phyloP scores from a whole-genome alignment of 108 stramenopile species.

The Craspedostauros australis region DNA sequence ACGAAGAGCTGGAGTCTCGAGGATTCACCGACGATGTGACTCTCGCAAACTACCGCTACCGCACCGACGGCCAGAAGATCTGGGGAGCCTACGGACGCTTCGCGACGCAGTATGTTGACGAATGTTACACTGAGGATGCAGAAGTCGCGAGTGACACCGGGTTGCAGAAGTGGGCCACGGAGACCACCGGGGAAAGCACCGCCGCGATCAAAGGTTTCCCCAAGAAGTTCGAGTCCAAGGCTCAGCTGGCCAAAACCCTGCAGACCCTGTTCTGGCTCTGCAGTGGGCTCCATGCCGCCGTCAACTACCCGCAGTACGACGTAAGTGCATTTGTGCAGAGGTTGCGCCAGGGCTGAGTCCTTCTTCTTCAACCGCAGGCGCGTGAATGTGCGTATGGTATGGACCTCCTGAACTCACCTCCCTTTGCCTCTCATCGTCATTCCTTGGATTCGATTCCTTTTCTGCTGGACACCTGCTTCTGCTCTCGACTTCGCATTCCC shows the following conservation, averaged over 20 bases:
- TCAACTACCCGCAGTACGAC: slow-evolving; percentile 15
- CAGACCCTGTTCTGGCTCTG: slow-evolving; percentile 18
- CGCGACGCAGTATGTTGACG: slow-evolving; percentile 16
- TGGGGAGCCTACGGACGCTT: slow-evolving; percentile 8
- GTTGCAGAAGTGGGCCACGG: slow-evolving; percentile 16
- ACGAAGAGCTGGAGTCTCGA: slow-evolving; percentile 11
- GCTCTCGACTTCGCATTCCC: too few species aligned
- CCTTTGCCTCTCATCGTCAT: too few species aligned
- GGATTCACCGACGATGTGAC: slow-evolving; percentile 12
- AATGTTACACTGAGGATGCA: slow-evolving; percentile 5
- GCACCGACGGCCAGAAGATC: slow-evolving; percentile 11
- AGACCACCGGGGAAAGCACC: not conserved
- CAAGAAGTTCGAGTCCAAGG: slow-evolving; percentile 1
- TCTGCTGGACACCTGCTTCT: too few species aligned
- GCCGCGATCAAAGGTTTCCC: slow-evolving; percentile 12
- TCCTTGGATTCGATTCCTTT: too few species aligned
- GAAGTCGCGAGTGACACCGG: not conserved
- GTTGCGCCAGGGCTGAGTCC: too few species aligned
- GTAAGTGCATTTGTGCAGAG: too few species aligned
- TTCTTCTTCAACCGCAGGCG: too few species aligned
- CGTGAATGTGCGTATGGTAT: too few species aligned
- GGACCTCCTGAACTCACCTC: too few species aligned
- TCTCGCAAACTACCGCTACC: not conserved
- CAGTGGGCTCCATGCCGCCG: slow-evolving; percentile 17
- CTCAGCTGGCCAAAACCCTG: slow-evolving; percentile 3